Base-by-base conservation (phyloP, 2,329 filamentous ascomycete genomes). In the Leptoxyphium fumago region DNA sequence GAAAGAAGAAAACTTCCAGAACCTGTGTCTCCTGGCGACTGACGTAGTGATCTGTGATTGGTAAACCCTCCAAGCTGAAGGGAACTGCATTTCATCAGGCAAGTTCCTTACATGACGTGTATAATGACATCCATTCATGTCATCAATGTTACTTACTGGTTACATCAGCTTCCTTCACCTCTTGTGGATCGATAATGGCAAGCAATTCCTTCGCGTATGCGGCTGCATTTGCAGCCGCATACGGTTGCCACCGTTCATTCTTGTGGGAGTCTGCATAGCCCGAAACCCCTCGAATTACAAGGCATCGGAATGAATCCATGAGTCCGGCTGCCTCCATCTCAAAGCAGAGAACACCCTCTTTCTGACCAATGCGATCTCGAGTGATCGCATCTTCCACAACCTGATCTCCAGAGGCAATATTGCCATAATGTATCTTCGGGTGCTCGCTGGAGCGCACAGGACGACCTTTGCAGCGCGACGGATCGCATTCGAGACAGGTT, bases 251-350 rank as follows among this genome's bases (percentile, higher is more conserved):
- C 3, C 14, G n/a, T 7, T 55, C 45, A 42, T 50, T 47, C 44
- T 54, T 56, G 44, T 56, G 52, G 14, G 49, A 50, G 38, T 56
- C 54, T 2, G 54, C 45, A 18, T 55, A 55, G 43, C 55, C 52
- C 14, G 45, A 56, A 11, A 55, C 50, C 3, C 54, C 52, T 1
- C 52, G 45, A 14, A 56, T 49, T 10, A 56, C 48, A 2, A 56
- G 28, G 49, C 45, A 61, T 5, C 46, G 46, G 36, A 48, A 49
- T 8, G 29, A 5, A 5, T 32, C 40, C 40, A 53, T 53, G 15
- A 55, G 21, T 5, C 49, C 52, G 7, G 54, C 54, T 8, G 54
- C 51, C 17, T 55, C 52, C 52, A 53, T 55, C 45, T 57, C 53
- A 40, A 56, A 53, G 40, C 53, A 53, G 1, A 57, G 17, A 6